Evolutionary conservation across 805 yeast species (phyloP).

Genomic region (Metschnikowia henanensis): DNA sequence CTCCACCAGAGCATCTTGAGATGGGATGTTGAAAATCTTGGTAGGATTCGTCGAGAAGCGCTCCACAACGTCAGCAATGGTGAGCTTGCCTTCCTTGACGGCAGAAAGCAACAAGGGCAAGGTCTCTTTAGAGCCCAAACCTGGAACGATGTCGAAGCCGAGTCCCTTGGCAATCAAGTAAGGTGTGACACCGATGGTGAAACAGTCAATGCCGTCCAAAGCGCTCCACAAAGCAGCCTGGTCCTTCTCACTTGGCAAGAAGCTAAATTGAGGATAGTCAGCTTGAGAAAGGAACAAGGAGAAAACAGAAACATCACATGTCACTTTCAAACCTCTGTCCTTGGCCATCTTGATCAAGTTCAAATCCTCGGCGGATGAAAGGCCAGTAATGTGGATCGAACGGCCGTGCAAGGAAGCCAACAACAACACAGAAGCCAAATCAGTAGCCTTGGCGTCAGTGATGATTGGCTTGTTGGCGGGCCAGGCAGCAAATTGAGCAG

Average conservation of each 20-base stretch:
- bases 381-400: conserved; percentile 86
- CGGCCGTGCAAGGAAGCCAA: conserved; percentile 86
- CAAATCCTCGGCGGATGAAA: conserved; percentile 77
- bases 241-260: conserved; percentile 79
- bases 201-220: conserved; percentile 73
- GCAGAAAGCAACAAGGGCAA: conserved; percentile 82
- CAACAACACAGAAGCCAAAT: conserved; percentile 87
- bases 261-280: conserved; percentile 66
- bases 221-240: conserved; percentile 82
- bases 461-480: conserved; percentile 80
- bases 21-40: conserved; percentile 78
- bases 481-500: conserved; percentile 82
- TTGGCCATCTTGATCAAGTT: conserved; percentile 83
- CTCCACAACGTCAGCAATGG: conserved; percentile 66
- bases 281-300: conserved; percentile 74
- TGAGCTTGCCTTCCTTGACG: conserved; percentile 68
- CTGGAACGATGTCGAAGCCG: conserved; percentile 62
- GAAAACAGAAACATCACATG: conserved; percentile 86
- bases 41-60: conserved; percentile 83
- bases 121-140: conserved; percentile 77
- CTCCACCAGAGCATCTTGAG: conserved; percentile 77
- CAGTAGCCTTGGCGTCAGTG: conserved; percentile 90
- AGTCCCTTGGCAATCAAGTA: conserved; percentile 65
- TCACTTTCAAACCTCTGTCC: conserved; percentile 75
- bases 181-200: conserved; percentile 83